Conservation (phyloP, 2,329 filamentous ascomycete species). For the Lachnum nothofagi region DNA sequence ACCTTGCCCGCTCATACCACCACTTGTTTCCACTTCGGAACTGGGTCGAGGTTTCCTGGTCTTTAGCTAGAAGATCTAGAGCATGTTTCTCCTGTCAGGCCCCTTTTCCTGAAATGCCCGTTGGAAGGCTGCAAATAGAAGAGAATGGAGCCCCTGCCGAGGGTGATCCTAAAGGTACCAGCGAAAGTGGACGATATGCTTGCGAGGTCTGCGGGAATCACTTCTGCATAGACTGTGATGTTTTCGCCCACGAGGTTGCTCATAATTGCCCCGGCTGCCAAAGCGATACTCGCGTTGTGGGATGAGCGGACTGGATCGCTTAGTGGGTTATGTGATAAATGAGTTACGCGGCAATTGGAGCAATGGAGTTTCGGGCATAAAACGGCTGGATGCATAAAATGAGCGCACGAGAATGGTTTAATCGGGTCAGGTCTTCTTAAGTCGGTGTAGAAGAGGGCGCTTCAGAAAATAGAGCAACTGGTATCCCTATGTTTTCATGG, state of each 20-base stretch:
- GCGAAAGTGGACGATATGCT: slow-evolving; percentile 81
- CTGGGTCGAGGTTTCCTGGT: slow-evolving; percentile 87
- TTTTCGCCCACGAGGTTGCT: slow-evolving; percentile 88
- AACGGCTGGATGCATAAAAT: too few species aligned
- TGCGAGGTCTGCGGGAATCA: slow-evolving; percentile 83
- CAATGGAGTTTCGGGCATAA: too few species aligned
- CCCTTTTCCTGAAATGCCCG: slow-evolving; percentile 55
- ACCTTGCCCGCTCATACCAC: slow-evolving; percentile 87
- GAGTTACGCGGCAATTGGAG: too few species aligned
- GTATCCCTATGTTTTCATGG: too few species aligned
- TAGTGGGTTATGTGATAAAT: too few species aligned
- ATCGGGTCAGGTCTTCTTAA: too few species aligned
- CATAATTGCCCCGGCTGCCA: slow-evolving; percentile 96
- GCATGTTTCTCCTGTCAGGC: slow-evolving; percentile 76
- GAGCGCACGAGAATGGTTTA: too few species aligned
- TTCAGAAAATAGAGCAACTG: too few species aligned
- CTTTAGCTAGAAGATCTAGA: slow-evolving; percentile 49
- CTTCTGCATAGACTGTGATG: slow-evolving; percentile 97
- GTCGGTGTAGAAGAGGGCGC: too few species aligned
- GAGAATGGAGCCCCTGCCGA: slow-evolving; percentile 24
- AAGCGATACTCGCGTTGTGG: too few species aligned
- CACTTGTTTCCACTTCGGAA: slow-evolving; percentile 86
- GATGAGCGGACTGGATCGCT: too few species aligned
- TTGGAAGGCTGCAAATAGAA: neutral
- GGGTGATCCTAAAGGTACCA: slow-evolving; percentile 56